These are phyloP conservation scores for Glycine soja DNA, from an alignment of 306 rosid species.

Conservation along the genomic window DNA sequence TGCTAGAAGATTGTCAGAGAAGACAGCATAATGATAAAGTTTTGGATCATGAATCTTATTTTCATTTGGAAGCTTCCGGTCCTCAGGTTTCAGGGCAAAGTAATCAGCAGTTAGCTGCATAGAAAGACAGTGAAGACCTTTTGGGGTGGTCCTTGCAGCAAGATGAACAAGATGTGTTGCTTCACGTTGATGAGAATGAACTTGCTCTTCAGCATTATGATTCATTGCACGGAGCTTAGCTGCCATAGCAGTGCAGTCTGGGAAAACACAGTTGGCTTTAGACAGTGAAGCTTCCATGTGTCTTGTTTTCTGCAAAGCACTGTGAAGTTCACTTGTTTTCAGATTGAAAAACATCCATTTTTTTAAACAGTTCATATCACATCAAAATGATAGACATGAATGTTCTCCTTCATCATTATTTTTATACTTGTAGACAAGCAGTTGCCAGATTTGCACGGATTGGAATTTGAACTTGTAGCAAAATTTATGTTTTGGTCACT, in stretches of 20 bases:
- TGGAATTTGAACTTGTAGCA: constrained; percentile 4
- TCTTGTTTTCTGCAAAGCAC: constrained; percentile 94
- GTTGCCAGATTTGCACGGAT: constrained; percentile 4
- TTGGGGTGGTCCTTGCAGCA: constrained; percentile 84
- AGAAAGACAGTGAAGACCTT: constrained; percentile 95
- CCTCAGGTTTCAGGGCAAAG: constrained; percentile 71
- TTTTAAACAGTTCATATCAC: constrained; percentile 41
- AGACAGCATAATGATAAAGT: constrained; percentile 86
- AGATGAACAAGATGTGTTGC: constrained; percentile 71
- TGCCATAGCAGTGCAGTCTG: constrained; percentile 82
- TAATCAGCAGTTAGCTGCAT: constrained; percentile 85
- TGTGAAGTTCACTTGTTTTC: constrained; percentile 69
- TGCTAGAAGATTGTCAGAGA: constrained; percentile 96
- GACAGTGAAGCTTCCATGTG: constrained; percentile 79
- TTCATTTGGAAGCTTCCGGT: constrained; percentile 67
- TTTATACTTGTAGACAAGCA: constrained; percentile 17
- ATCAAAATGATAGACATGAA: constrained; percentile 33
- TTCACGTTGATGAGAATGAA: constrained; percentile 64
- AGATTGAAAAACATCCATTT: constrained; percentile 47
- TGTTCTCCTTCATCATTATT: constrained; percentile 23
- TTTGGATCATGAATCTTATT: constrained; percentile 68
- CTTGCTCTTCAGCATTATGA: constrained; percentile 75
- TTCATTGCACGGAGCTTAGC: constrained; percentile 87
- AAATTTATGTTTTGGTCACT: constrained; percentile 22
- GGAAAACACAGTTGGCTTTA: constrained; percentile 76